phyloP scores from a whole-genome alignment of 1,284 basidiomycete species.

The Ustilago lituana region DNA sequence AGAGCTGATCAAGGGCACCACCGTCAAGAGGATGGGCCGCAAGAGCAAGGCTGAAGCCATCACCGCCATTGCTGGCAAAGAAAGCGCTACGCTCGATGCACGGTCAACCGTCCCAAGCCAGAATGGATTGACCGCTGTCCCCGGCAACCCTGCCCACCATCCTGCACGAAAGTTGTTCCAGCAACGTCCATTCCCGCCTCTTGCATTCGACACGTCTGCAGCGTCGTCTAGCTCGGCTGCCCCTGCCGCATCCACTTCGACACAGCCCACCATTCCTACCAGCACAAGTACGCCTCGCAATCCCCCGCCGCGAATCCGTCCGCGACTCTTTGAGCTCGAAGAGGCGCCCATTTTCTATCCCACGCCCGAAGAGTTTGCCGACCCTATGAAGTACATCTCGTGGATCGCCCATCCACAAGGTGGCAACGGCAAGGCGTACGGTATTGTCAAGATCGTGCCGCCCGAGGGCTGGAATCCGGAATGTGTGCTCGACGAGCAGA shows the following conservation, averaged over 20 bases:
- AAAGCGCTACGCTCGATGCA: slow-evolving; percentile 4
- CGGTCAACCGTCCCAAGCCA: not conserved
- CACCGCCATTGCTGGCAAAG: slow-evolving; percentile 28
- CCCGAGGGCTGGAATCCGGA: slow-evolving; percentile 94
- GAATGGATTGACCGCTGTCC: slow-evolving; percentile 2
- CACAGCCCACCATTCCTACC: slow-evolving; percentile 51
- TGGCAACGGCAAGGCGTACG: slow-evolving; percentile 76
- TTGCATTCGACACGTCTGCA: slow-evolving; percentile 23
- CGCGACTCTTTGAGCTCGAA: slow-evolving; percentile 78
- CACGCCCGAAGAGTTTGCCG: slow-evolving; percentile 86
- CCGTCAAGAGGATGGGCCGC: slow-evolving; percentile 41
- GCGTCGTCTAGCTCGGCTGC: not conserved
- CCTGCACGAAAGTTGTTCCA: slow-evolving; percentile 45
- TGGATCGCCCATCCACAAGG: slow-evolving; percentile 76
- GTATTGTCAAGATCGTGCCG: slow-evolving; percentile 96
- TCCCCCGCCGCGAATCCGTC: slow-evolving; percentile 45
- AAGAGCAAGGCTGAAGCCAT: slow-evolving; percentile 55
- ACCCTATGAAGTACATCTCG: slow-evolving; percentile 94
- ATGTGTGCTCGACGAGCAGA: slow-evolving; percentile 92
- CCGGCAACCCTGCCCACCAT: slow-evolving; percentile 41
- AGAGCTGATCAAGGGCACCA: slow-evolving; percentile 25
- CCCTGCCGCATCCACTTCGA: not conserved
- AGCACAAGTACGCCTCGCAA: slow-evolving; percentile 52
- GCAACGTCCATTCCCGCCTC: slow-evolving; percentile 31
- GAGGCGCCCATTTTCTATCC: slow-evolving; percentile 93